phyloP scores from a whole-genome alignment of 768 basidiomycete species.

The Tylopilus balloui region DNA sequence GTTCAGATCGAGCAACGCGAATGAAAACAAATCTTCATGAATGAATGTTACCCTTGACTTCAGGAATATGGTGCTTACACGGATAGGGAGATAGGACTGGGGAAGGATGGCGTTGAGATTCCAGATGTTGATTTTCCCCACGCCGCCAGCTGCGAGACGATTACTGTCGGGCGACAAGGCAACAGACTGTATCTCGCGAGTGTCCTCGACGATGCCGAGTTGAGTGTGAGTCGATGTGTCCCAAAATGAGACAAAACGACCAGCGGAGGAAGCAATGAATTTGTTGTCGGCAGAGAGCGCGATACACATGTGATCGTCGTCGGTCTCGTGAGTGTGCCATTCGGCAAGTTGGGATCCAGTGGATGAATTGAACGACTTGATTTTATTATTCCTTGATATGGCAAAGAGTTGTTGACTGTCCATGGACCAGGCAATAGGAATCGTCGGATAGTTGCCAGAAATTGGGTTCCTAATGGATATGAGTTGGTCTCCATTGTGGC shows the following conservation, averaged over 20 bases:
- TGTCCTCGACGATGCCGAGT: background rate
- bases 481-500: background rate
- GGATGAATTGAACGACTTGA: background rate
- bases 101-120: background rate
- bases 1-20: no score
- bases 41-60: background rate
- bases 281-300: background rate
- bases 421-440: background rate
- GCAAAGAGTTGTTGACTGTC: background rate
- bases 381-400: background rate
- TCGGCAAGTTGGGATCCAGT: background rate
- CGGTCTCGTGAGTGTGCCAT: background rate
- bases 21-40: background rate
- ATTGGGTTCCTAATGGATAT: background rate
- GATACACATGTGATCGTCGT: background rate
- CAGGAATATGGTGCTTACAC: background rate
- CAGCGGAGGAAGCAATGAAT: background rate
- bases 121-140: background rate
- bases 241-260: background rate
- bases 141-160: background rate
- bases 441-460: background rate
- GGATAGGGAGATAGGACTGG: background rate
- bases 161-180: background rate
- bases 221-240: background rate
- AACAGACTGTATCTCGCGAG: background rate